Evolutionary conservation across 352 stramenopile genomes (phyloP).

Genomic region (Phytopythium litorale): DNA sequence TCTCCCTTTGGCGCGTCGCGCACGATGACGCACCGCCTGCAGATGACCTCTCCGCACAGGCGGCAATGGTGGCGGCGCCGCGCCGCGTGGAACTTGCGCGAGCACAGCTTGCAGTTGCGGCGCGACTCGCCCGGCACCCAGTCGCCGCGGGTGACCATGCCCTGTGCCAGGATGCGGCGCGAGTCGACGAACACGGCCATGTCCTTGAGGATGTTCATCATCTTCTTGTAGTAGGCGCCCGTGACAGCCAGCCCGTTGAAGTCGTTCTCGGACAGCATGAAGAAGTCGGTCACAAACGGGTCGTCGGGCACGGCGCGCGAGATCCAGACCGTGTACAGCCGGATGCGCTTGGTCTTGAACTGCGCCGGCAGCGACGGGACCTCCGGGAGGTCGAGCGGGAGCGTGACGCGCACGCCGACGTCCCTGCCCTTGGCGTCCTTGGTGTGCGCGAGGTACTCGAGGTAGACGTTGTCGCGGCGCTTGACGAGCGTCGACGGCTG

Average conservation of each 20-base stretch:
- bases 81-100: slow-evolving; percentile 54
- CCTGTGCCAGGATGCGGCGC: slow-evolving; percentile 48
- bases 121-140: slow-evolving; percentile 51
- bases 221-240: slow-evolving; percentile 37
- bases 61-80: slow-evolving; percentile 71
- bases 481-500: slow-evolving; percentile 49
- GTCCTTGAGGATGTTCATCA: slow-evolving; percentile 63
- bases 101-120: slow-evolving; percentile 58
- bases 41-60: slow-evolving; percentile 79
- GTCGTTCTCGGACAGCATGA: slow-evolving; percentile 59
- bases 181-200: slow-evolving; percentile 58
- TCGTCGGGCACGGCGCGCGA: slow-evolving; percentile 31
- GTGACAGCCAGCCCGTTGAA: slow-evolving; percentile 31
- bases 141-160: slow-evolving; percentile 33
- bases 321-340: slow-evolving; percentile 55
- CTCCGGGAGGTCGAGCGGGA: slow-evolving; percentile 58
- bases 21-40: slow-evolving; percentile 59
- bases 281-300: slow-evolving; percentile 40
- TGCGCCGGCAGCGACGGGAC: slow-evolving; percentile 44
- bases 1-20: slow-evolving; percentile 41
- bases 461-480: slow-evolving; percentile 65
- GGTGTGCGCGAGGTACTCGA: slow-evolving; percentile 76
- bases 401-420: slow-evolving; percentile 63
- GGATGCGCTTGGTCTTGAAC: slow-evolving; percentile 51
- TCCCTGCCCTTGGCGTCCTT: slow-evolving; percentile 53